Evolutionary conservation across 768 basidiomycete species (phyloP), one percentile per base, ranked within the genome.

Genomic region (Scleroderma bovista): DNA sequence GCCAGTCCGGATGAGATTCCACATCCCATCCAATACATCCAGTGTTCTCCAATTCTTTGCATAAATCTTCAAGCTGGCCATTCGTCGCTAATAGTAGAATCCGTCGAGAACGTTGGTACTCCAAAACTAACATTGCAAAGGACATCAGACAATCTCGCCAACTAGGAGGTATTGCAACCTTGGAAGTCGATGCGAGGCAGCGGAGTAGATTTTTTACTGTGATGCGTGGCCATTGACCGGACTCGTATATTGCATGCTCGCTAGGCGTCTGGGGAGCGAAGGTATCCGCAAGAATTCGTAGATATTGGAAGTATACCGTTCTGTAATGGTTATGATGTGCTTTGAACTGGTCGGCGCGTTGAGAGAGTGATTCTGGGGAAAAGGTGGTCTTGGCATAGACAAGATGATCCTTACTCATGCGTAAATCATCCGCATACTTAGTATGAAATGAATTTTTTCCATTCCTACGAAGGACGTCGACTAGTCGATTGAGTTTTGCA

Each of bases 341-440:
- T 40, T 13, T 40, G n/a, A 40, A 13, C 3, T 8, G 15, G 19
- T 40, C 11, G 6, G 23, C 39, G 6, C 19, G 12, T 12, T 38
- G 37, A 38, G 3, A 23, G 12, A 15, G 46, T 23, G 20, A 11
- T 38, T 9, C 8, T 6, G 26, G 10, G 17, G 46, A 23, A 3
- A 9, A 29, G 26, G 26, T 29, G 9, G 6, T 33, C 23, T 15
- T 11, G 4, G 59, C 48, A 2, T 13, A 51, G 51, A 54, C 31
- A 45, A 51, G 9, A 17, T 46, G 49, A 6, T 53, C 44, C 39
- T 43, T 59, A 24, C 54, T 65, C 29, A 19, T 12, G 9, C 36
- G 38, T 6, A 58, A 44, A 23, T 39, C 48, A 10, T 51, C 7
- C 9, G 54, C 48, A n/a, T 62, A 64, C 4, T 50, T 39, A 12